These are phyloP conservation scores for Hypoxylon sp. DNA, from an alignment of 2,329 filamentous ascomycete genomes.

Conservation along the genomic window DNA sequence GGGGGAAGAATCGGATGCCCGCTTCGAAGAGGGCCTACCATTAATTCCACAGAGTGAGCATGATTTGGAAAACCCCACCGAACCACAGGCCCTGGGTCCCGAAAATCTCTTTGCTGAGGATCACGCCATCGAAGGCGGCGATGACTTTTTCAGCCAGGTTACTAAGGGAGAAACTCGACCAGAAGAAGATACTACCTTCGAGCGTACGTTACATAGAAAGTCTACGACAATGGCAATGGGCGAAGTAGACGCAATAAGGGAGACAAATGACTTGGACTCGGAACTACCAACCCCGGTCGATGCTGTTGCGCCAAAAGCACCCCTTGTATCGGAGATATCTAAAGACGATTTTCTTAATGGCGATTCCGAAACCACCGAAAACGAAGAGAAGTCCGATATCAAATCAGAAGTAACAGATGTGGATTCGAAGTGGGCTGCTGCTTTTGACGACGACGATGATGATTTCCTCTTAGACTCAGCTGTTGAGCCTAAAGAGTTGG, in stretches of 20 bases:
- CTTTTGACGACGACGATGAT: constrained; percentile 80
- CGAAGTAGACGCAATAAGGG: constrained; percentile 39
- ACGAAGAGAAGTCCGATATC: constrained; percentile 39
- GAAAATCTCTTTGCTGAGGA: constrained; percentile 56
- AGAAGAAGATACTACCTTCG: constrained; percentile 46
- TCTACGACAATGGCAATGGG: constrained; percentile 75
- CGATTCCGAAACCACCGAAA: constrained; percentile 40
- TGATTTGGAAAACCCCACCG: constrained; percentile 44
- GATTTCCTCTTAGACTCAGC: constrained; percentile 69
- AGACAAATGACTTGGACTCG: constrained; percentile 34
- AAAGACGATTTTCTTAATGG: constrained; percentile 39
- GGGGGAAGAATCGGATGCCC: constrained; percentile 63
- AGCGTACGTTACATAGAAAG: constrained; percentile 69
- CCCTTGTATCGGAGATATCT: constrained; percentile 19
- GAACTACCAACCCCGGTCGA: constrained; percentile 45
- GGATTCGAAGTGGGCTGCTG: constrained; percentile 85
- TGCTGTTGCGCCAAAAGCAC: constrained; percentile 24
- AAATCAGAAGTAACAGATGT: constrained; percentile 62
- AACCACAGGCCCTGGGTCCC: constrained; percentile 42
- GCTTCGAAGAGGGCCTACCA: constrained; percentile 78
- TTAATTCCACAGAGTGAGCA: constrained; percentile 62
- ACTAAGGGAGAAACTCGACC: constrained; percentile 48
- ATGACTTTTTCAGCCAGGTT: constrained; percentile 73
- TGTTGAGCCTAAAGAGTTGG: constrained; percentile 61
- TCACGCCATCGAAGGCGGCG: constrained; percentile 61